A percentile compares a stretch with the other conserved stretches of the same genome.
Conservation (phyloP, 495 filamentous ascomycete genomes). For the Chlorociboria aeruginascens region DNA sequence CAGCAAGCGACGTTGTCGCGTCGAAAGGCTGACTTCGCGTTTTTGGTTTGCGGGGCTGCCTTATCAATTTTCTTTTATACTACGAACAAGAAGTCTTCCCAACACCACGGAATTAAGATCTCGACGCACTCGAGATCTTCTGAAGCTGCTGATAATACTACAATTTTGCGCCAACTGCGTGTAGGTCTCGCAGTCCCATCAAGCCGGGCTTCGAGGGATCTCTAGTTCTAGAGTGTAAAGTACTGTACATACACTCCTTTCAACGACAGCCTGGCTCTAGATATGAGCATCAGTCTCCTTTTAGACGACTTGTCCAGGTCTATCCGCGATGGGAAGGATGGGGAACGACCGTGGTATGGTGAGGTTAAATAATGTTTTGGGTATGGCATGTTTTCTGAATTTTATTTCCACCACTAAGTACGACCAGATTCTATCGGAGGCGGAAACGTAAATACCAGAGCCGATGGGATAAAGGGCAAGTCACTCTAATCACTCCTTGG, state of each 20-base stretch:
- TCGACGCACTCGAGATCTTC: too few relatives aligned
- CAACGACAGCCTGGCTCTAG: background rate
- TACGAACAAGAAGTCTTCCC: too few relatives aligned
- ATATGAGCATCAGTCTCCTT: background rate
- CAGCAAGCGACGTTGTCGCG: background rate
- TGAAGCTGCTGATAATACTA: background rate
- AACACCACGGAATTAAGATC: too few relatives aligned
- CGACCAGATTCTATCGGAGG: background rate
- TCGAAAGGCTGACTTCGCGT: background rate
- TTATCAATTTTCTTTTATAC: too few relatives aligned
- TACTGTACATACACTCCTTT: background rate
- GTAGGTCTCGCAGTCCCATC: background rate
- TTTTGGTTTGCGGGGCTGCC: too few relatives aligned
- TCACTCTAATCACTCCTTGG: background rate
- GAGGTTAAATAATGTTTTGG: constrained; percentile 6
- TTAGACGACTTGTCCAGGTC: background rate
- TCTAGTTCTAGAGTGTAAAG: background rate
- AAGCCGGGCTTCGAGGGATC: background rate
- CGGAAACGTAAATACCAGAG: background rate
- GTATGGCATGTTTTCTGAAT: background rate
- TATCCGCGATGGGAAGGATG: constrained; percentile 6
- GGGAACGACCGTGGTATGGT: background rate
- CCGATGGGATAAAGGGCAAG: constrained; percentile 4
- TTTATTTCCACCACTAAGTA: background rate
- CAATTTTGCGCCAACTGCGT: background rate